A percentile compares a stretch with the other conserved stretches of the same genome.
phyloP scores from a whole-genome alignment of 345 rosid species.

The Zanthoxylum bungeanum region DNA sequence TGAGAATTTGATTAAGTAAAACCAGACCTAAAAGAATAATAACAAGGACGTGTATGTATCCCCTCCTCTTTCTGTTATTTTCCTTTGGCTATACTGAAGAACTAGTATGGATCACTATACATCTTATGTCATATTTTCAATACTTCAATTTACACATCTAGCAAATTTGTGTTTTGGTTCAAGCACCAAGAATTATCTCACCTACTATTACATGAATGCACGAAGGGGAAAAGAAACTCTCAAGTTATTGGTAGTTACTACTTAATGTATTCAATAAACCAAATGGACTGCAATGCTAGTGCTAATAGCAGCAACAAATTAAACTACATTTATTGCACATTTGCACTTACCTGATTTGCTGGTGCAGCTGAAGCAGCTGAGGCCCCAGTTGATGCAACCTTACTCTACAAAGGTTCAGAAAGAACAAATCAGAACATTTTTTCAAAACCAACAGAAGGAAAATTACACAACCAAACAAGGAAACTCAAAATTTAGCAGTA shows the following conservation, averaged over 20 bases:
- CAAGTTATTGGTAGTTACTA: background rate
- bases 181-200: background rate
- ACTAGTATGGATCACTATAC: background rate
- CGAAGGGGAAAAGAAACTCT: background rate
- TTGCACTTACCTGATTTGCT: constrained; percentile 50
- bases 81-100: background rate
- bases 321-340: background rate
- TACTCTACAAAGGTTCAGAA: constrained; percentile 41
- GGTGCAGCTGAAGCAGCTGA: constrained; percentile 54
- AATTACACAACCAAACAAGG: background rate
- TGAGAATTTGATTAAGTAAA: background rate
- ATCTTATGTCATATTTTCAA: background rate
- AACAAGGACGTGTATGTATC: background rate
- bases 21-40: background rate
- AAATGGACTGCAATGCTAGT: background rate
- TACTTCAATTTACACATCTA: background rate
- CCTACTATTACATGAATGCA: background rate
- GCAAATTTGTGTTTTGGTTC: background rate
- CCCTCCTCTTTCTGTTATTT: background rate
- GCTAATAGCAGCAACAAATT: background rate
- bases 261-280: background rate
- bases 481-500: background rate
- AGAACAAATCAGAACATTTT: constrained; percentile 1
- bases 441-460: background rate
- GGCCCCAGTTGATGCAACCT: constrained; percentile 53